Conservation (phyloP, 208 protist species). For the Lotmaria passim region DNA sequence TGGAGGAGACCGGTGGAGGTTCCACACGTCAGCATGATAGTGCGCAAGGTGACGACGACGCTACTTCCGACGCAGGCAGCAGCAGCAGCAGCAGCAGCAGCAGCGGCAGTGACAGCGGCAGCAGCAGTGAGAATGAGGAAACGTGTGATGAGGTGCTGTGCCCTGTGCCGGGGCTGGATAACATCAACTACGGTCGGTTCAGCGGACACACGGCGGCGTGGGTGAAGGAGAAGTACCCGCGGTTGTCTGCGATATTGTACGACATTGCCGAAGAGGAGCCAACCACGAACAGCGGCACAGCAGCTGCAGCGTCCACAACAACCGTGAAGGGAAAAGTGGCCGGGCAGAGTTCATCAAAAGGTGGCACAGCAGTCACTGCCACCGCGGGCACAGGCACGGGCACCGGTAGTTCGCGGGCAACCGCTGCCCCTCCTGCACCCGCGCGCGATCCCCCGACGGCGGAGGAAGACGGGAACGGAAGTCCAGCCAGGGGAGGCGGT, state of each 20-base stretch:
- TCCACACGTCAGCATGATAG: too few species aligned
- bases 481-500: too few species aligned
- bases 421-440: too few species aligned
- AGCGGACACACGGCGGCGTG: constrained; percentile 65
- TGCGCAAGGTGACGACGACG: too few species aligned
- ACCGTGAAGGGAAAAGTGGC: background rate
- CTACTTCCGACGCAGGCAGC: too few species aligned
- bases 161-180: constrained; percentile 78
- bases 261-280: constrained; percentile 27
- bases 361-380: too few species aligned
- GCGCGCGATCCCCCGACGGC: too few species aligned
- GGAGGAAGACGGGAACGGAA: too few species aligned
- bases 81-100: constrained; percentile 6
- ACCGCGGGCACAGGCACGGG: too few species aligned
- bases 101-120: background rate
- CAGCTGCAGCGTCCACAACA: background rate
- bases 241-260: constrained; percentile 69
- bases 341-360: background rate
- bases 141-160: constrained; percentile 75
- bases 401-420: too few species aligned
- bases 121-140: constrained; percentile 44
- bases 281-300: constrained; percentile 4
- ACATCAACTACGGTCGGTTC: constrained; percentile 88
- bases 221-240: constrained; percentile 66
- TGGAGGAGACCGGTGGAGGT: too few species aligned